Percentiles rank a stretch among this genome's conserved stretches.
phyloP scores from a whole-genome alignment of 1,284 basidiomycete genomes.

The Caloboletus inedulis region DNA sequence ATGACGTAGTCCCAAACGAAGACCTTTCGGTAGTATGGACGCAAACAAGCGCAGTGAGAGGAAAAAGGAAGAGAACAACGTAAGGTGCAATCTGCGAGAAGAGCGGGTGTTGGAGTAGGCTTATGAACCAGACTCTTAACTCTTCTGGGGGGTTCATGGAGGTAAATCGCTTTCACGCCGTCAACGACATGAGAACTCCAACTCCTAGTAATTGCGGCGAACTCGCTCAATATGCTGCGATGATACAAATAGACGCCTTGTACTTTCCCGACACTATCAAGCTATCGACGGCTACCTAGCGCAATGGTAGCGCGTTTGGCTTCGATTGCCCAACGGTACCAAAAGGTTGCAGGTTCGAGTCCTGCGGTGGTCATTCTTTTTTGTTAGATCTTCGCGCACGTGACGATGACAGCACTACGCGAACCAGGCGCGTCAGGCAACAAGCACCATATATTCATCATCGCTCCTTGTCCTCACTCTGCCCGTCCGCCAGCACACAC shows the following conservation, averaged over 20 bases:
- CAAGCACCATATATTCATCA: neutral
- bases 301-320: slow-evolving; percentile 80
- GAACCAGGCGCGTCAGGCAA: slow-evolving; percentile 10
- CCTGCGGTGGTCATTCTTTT: slow-evolving; percentile 61
- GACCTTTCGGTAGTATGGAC: slow-evolving; percentile 32
- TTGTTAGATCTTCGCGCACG: slow-evolving; percentile 4
- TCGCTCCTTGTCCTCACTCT: neutral
- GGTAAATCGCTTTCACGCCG: slow-evolving; percentile 24
- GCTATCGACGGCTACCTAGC: slow-evolving; percentile 38
- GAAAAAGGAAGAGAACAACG: slow-evolving; percentile 50
- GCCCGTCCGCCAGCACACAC: too few relatives aligned
- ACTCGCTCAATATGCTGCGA: slow-evolving; percentile 79
- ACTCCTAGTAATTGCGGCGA: slow-evolving; percentile 18
- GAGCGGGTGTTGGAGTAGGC: slow-evolving; percentile 22
- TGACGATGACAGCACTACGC: slow-evolving; percentile 12
- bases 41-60: slow-evolving; percentile 46
- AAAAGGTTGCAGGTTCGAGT: slow-evolving; percentile 89
- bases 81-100: slow-evolving; percentile 57
- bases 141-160: slow-evolving; percentile 37
- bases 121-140: slow-evolving; percentile 26
- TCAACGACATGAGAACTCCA: slow-evolving; percentile 31
- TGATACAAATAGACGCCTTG: neutral
- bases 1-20: slow-evolving; percentile 25
- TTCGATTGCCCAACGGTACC: slow-evolving; percentile 68
- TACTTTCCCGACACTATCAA: accelerated